Conservation (phyloP, 257 asterid species). For the Linderniella brevidens region DNA sequence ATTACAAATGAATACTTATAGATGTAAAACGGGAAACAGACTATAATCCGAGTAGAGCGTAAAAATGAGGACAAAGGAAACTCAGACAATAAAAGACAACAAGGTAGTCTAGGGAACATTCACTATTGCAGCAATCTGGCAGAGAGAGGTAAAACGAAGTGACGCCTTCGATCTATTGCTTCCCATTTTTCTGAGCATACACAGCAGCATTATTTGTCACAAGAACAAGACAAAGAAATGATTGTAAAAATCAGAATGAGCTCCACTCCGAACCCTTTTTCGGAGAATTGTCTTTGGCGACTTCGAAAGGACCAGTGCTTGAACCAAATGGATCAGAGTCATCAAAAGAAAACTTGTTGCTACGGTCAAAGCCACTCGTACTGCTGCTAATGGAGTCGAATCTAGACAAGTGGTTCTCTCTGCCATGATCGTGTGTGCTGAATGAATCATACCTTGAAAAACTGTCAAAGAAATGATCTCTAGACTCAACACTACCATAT, state of each 20-base stretch:
- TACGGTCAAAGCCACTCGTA: constrained; percentile 35
- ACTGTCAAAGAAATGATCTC: constrained; percentile 48
- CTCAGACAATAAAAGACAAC: too few species aligned
- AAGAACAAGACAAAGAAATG: too few species aligned
- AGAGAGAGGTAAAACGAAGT: too few species aligned
- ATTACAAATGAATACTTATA: too few species aligned
- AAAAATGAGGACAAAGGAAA: too few species aligned
- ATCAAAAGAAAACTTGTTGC: constrained; percentile 62
- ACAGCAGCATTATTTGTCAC: too few species aligned
- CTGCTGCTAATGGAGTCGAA: constrained; percentile 71
- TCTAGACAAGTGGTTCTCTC: constrained; percentile 47
- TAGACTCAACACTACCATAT: constrained; percentile 35
- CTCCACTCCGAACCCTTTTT: constrained; percentile 27
- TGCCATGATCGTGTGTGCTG: constrained; percentile 23
- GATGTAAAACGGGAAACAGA: too few species aligned
- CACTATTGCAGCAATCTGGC: too few species aligned
- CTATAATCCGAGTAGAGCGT: too few species aligned
- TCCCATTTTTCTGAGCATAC: too few species aligned
- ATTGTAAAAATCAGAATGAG: not conserved
- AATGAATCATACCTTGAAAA: constrained; percentile 80
- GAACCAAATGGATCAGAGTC: constrained; percentile 86
- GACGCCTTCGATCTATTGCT: too few species aligned
- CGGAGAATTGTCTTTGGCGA: constrained; percentile 34
- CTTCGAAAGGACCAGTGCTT: constrained; percentile 81
- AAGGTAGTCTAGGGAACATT: too few species aligned